These are phyloP conservation scores for Otatea glauca DNA, from an alignment of 176 grass and related monocot species.

Conservation along the genomic window DNA sequence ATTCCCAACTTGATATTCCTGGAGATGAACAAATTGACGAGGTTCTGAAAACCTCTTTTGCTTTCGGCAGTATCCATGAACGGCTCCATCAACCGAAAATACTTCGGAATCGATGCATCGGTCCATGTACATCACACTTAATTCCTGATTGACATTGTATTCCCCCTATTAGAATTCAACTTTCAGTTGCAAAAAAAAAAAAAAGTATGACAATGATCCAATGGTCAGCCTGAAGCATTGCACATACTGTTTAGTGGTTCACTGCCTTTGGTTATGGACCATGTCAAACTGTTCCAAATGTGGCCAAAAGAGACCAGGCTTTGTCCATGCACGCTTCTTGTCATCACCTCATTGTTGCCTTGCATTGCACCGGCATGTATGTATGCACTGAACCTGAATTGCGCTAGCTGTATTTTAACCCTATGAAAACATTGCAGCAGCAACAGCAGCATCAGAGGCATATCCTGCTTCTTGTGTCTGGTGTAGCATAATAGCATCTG, in stretches of 20 bases:
- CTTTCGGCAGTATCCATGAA: neutral
- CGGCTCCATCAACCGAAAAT: neutral
- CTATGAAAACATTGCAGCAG: constrained; percentile 32
- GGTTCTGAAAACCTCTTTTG: neutral
- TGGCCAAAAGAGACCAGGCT: constrained; percentile 39
- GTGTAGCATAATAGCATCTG: constrained; percentile 24
- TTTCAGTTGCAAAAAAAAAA: constrained; percentile 32
- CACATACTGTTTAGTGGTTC: neutral
- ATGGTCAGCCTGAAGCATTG: constrained; percentile 19
- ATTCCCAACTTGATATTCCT: neutral
- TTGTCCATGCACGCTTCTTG: constrained; percentile 26
- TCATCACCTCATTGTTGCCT: constrained; percentile 23
- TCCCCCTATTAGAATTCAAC: neutral
- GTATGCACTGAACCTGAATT: constrained; percentile 35
- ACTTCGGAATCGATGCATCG: neutral
- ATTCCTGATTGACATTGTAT: constrained; percentile 1
- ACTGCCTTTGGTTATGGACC: constrained; percentile 5
- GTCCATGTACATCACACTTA: neutral
- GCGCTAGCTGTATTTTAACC: constrained; percentile 16
- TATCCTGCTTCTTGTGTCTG: constrained; percentile 39
- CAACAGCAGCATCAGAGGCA: constrained; percentile 13
- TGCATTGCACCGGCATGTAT: constrained; percentile 23
- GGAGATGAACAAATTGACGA: neutral
- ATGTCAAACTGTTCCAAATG: constrained; percentile 35
- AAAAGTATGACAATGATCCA: neutral